Evolutionary conservation across 2,329 filamentous ascomycete genomes (phyloP).

Genomic region (Cadophora sp.): DNA sequence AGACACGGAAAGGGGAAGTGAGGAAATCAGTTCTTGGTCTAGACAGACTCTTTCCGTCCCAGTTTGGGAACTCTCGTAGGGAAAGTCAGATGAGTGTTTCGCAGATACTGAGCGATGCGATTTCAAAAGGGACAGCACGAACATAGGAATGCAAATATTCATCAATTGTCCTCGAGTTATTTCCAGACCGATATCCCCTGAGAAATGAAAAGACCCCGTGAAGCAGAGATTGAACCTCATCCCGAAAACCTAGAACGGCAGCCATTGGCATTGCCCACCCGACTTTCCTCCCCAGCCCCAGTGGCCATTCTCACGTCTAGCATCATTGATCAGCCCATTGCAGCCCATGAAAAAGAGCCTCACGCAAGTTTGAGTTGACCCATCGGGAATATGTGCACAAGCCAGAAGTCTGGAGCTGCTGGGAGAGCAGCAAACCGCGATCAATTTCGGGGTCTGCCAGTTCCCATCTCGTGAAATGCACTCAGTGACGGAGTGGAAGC

Average conservation of each 20-base stretch:
- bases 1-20: background rate
- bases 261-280: background rate
- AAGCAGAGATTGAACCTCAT: background rate
- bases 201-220: too few relatives aligned
- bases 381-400: background rate
- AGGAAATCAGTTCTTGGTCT: background rate
- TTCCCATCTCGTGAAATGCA: background rate
- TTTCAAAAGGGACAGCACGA: background rate
- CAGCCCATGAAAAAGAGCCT: constrained; percentile 4
- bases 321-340: background rate
- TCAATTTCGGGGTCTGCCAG: background rate
- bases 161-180: too few relatives aligned
- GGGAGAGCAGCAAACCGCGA: background rate
- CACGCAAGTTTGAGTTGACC: background rate
- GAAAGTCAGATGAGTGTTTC: background rate
- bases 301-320: background rate
- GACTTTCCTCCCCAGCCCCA: constrained; percentile 1
- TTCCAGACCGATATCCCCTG: too few relatives aligned
- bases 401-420: background rate
- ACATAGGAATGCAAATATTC: background rate
- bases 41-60: background rate
- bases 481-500: constrained; percentile 1
- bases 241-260: background rate
- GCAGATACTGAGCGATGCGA: background rate
- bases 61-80: background rate